Conservation (phyloP, 139 green algal genomes). For the Tetratostichococcus sp. region DNA sequence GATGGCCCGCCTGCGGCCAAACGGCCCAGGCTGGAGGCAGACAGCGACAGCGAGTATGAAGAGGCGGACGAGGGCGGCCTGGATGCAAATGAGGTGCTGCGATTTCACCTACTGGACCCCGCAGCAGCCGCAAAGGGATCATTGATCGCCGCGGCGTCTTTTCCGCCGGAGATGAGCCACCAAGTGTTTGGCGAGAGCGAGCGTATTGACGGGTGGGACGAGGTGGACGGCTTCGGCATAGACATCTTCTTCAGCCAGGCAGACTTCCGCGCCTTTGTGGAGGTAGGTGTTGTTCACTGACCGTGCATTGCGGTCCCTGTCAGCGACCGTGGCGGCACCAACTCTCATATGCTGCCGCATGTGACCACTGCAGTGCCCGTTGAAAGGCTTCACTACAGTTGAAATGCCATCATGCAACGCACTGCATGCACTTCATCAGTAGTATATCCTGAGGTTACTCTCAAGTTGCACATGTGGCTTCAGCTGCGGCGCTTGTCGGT, state of each 20-base stretch:
- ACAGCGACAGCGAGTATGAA: neutral
- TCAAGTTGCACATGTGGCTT: too few relatives aligned
- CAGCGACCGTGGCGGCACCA: too few relatives aligned
- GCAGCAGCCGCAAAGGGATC: neutral
- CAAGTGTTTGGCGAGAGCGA: slow-evolving; percentile 69
- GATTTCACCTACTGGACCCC: slow-evolving; percentile 25
- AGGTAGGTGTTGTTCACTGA: slow-evolving; percentile 23
- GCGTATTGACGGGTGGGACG: slow-evolving; percentile 45
- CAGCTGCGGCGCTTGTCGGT: too few relatives aligned
- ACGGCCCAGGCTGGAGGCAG: neutral
- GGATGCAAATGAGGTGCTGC: slow-evolving; percentile 16
- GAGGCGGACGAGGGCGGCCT: neutral
- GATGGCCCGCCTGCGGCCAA: neutral
- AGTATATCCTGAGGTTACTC: too few relatives aligned
- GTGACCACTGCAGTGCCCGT: too few relatives aligned
- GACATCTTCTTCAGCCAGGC: slow-evolving; percentile 37
- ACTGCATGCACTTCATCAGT: too few relatives aligned
- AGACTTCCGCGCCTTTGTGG: slow-evolving; percentile 11
- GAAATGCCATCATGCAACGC: too few relatives aligned
- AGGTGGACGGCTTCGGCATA: slow-evolving; percentile 19
- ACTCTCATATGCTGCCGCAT: too few relatives aligned
- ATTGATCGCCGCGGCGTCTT: slow-evolving; percentile 10
- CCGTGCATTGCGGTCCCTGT: too few relatives aligned
- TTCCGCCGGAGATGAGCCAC: slow-evolving; percentile 38
- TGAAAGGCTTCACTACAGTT: too few relatives aligned